Base-by-base conservation (phyloP, 345 rosid genomes). In the Populus deltoides region DNA sequence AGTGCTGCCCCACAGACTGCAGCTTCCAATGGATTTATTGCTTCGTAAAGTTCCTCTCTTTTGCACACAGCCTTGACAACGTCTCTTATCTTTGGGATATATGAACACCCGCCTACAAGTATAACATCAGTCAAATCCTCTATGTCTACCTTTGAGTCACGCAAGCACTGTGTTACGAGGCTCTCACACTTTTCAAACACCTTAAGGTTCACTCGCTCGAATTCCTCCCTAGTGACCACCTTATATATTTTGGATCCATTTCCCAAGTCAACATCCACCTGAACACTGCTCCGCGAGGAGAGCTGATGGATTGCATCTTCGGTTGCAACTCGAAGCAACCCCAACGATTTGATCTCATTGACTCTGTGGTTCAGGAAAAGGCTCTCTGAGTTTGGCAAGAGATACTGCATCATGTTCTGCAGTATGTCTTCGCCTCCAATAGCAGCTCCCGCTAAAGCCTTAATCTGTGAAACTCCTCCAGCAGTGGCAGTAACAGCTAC, bases 391-490 rank as follows among this genome's bases (percentile, higher is more conserved):
- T 84, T 70, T 3, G 93, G 91, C 55, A 91, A 74, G 25, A 93
- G 87, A 85, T 90, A 74, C 6, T 45, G 71, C 89, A 94, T 90
- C 77, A 83, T 87, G 78, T 92, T 93, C 83, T 91, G 97, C 47
- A 94, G 85, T 3, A 94, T 78, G 81, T 93, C 98, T 85, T 94
- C 98, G 36, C 97, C 98, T 55, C 98, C 98, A 24, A 83, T 70
- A 17, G 94, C 72, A 57, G 72, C 88, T 73, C 98, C 98, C 1
- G 93, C 85, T 61, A 94, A 84, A 27, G 95, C 88, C 77, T 90
- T 94, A 47, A 94, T 92, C 81, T 90, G 98, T 20, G 97, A 93
- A 86, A 93, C 95, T n/a, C 98, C 98, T 72, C 98, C 97, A 31
- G 90, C 98, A 24, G 98, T 93, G 10, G 97, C 90, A 35, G 89